A percentile compares a stretch with the other conserved stretches of the same genome.
These are phyloP conservation scores for Candida koratica DNA, from an alignment of 805 yeast species.

Conservation along the genomic window DNA sequence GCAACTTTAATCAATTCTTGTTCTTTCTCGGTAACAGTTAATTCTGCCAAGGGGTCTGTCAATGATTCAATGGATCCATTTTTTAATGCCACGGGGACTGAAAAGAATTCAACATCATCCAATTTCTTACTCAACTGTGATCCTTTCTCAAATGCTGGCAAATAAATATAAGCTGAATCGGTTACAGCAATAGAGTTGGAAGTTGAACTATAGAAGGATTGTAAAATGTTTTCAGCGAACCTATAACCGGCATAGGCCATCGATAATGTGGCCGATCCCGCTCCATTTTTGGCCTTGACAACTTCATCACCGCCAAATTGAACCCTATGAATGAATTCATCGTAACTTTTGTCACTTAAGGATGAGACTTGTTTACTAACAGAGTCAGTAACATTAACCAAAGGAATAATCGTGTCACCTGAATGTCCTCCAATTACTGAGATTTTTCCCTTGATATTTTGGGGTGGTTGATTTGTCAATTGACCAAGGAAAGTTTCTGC, in stretches of 20 bases:
- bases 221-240: conserved; percentile 55
- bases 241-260: conserved; percentile 94
- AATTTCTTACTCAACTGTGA: conserved; percentile 31
- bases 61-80: conserved; percentile 36
- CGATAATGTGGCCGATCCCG: conserved; percentile 90
- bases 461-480: conserved; percentile 30
- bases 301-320: conserved; percentile 90
- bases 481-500: conserved; percentile 44
- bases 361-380: conserved; percentile 15
- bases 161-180: conserved; percentile 50
- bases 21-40: conserved; percentile 29
- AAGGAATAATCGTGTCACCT: conserved; percentile 46
- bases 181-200: conserved; percentile 24
- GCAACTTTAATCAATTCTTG: conserved; percentile 34
- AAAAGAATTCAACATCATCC: conserved; percentile 42
- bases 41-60: conserved; percentile 30
- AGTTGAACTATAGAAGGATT: conserved; percentile 23
- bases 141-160: conserved; percentile 53
- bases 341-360: conserved; percentile 17
- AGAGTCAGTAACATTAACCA: conserved; percentile 19
- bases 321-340: conserved; percentile 38
- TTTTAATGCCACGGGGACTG: conserved; percentile 44
- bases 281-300: conserved; percentile 90
- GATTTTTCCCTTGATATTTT: conserved; percentile 34
- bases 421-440: conserved; percentile 47